Percentiles rank a stretch among this genome's conserved stretches.
Evolutionary conservation across 306 rosid genomes (phyloP).

Genomic region (Cucurbita ficifolia): DNA sequence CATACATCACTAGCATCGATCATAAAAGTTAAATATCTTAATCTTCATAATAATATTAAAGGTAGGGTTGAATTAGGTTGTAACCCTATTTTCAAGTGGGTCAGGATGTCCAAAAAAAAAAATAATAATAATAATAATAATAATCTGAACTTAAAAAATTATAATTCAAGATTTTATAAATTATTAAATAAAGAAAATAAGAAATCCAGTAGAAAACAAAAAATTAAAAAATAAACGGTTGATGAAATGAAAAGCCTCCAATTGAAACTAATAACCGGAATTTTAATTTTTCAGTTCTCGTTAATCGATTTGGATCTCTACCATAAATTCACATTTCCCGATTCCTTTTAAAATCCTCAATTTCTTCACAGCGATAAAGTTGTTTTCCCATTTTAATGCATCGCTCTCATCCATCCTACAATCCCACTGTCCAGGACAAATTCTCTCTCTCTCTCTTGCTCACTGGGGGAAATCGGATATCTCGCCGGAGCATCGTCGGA

Average conservation of each 20-base stretch:
- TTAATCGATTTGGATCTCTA: background rate
- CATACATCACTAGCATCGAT: too few species aligned
- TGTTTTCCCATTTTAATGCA: background rate
- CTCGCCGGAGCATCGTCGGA: slow-evolving; percentile 8
- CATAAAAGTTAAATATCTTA: too few species aligned
- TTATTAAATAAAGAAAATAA: too few species aligned
- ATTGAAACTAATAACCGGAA: background rate
- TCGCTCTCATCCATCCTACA: background rate
- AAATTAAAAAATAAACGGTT: too few species aligned
- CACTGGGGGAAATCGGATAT: background rate
- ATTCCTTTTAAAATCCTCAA: background rate
- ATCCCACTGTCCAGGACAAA: background rate
- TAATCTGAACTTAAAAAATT: too few species aligned
- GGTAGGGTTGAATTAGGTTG: too few species aligned
- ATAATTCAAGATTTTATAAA: too few species aligned
- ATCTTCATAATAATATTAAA: too few species aligned
- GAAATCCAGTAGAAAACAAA: too few species aligned
- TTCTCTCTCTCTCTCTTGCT: background rate
- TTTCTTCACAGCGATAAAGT: background rate
- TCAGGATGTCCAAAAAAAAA: too few species aligned
- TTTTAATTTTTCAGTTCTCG: background rate
- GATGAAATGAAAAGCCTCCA: background rate
- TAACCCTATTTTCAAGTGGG: too few species aligned
- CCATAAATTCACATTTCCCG: background rate
- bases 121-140: too few species aligned